Conservation (phyloP, 1,139 yeast species). For the Meyerozyma smithsonii region DNA sequence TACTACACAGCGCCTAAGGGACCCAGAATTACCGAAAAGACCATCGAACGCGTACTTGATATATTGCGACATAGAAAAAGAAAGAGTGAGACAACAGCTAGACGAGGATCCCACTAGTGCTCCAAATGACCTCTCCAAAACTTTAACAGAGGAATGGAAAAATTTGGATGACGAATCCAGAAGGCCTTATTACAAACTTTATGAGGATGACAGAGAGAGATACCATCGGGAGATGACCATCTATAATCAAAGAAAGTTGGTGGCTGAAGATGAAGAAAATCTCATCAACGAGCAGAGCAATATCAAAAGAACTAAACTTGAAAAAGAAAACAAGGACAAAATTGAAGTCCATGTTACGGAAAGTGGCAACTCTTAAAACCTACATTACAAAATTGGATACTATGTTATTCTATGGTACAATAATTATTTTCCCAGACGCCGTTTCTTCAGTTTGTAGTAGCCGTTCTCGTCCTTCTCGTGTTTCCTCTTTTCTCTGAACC, state of each 20-base stretch:
- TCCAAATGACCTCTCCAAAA: constrained; percentile 62
- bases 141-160: constrained; percentile 87
- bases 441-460: constrained; percentile 60
- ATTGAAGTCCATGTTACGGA: background rate
- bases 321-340: background rate
- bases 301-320: constrained; percentile 3
- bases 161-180: constrained; percentile 63
- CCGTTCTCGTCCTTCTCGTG: constrained; percentile 75
- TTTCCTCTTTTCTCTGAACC: constrained; percentile 72
- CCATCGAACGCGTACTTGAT: constrained; percentile 87
- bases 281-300: constrained; percentile 2
- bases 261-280: constrained; percentile 6
- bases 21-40: constrained; percentile 81
- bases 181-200: constrained; percentile 70
- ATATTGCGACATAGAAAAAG: constrained; percentile 85
- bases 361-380: background rate
- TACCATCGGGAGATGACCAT: constrained; percentile 70
- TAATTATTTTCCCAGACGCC: constrained; percentile 9
- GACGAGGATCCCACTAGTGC: constrained; percentile 42
- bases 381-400: too few species aligned
- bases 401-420: background rate
- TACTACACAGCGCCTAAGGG: constrained; percentile 44
- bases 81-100: constrained; percentile 53
- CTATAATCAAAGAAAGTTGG: constrained; percentile 42
- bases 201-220: constrained; percentile 75